Evolutionary conservation across 495 filamentous ascomycete species (phyloP).

Genomic region (Hyaloscypha finlandica): DNA sequence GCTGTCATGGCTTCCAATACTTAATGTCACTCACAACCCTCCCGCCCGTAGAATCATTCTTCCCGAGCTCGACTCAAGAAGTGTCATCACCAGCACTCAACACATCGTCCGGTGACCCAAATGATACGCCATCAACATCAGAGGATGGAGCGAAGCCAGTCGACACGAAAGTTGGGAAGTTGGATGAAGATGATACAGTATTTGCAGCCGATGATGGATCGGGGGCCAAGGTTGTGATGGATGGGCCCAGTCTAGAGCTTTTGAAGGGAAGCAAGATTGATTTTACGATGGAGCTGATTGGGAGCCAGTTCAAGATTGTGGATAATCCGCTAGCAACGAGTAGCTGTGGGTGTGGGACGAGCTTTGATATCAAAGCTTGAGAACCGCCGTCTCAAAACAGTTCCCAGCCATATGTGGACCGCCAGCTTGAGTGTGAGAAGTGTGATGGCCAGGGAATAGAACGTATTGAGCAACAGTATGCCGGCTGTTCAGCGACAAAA

Average conservation of each 20-base stretch:
- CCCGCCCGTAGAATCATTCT: slow-evolving; percentile 33
- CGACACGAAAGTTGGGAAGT: slow-evolving; percentile 34
- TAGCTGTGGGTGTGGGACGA: slow-evolving; percentile 97
- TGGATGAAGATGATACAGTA: slow-evolving; percentile 79
- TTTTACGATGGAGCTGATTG: slow-evolving; percentile 95
- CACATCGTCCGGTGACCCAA: slow-evolving; percentile 23
- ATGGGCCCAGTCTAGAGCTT: slow-evolving; percentile 82
- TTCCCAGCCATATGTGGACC: not conserved
- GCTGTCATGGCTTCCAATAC: slow-evolving; percentile 98
- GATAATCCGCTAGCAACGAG: slow-evolving; percentile 89
- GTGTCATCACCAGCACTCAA: slow-evolving; percentile 19
- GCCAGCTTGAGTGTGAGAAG: not conserved
- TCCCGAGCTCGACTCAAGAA: slow-evolving; percentile 13
- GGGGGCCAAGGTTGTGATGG: slow-evolving; percentile 84
- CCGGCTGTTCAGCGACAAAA: no score
- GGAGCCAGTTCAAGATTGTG: slow-evolving; percentile 95
- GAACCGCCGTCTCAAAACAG: not conserved
- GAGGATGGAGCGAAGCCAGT: not conserved
- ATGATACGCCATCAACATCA: slow-evolving; percentile 5
- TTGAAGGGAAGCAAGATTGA: slow-evolving; percentile 92
- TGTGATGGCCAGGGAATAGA: not conserved
- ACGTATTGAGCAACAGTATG: not conserved
- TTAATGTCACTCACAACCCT: slow-evolving; percentile 79
- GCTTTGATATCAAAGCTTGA: slow-evolving; percentile 85
- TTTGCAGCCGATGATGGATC: slow-evolving; percentile 46